Base-by-base conservation (phyloP, 1,284 basidiomycete genomes). In the Ceratobasidium sp. region DNA sequence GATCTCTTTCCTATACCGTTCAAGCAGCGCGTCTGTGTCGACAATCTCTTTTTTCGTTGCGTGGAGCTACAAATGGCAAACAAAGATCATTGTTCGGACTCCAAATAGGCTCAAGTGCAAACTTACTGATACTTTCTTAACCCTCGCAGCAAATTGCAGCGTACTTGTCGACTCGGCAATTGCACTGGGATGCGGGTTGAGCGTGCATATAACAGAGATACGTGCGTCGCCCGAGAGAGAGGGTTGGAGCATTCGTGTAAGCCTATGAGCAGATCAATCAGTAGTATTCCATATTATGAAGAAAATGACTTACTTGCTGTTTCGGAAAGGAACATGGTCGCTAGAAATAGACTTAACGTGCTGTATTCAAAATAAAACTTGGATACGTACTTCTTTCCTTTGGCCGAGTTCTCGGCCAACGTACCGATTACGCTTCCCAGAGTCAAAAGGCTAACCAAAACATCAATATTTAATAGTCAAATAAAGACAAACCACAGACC, bases 201-300 rank as follows among this genome's bases (percentile, higher is more conserved):
- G 91, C 0, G 97, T 99, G 84, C 97, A 98, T 78, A 99, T 94
- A 40, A 99, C 97, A 51, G 95, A 97, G 70, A 99, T 97, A 23
- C 96, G 91, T 20, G 98, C 97, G 83, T 98, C 96, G 0, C 97
- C 98, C 0, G 95, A 94, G 0, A 99, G 89, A 1, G 96, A 98
- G 1, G 97, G 97, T 84, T 99, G 97, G 6, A 99, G 90, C 85
- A 99, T 92, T 46, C 97, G 92, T 3, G 97, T 99, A 5, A 94
- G 87, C 26, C 71, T 75, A 64, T 20, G 4, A 18, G 64, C 20
- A 6, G 18, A 42, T 39, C 1, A 18, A 2, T 23, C 33, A 63
- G 64, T 23, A 28, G 0, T 15, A 28, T 51, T 61, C 9, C 64
- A 49, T 18, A 46, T 39, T 56, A 13, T 23, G 33, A 78, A 72